Percentiles rank a stretch among this genome's conserved stretches.
These are phyloP conservation scores for Zostera marina DNA, from an alignment of 116 monocot species.

Conservation along the genomic window DNA sequence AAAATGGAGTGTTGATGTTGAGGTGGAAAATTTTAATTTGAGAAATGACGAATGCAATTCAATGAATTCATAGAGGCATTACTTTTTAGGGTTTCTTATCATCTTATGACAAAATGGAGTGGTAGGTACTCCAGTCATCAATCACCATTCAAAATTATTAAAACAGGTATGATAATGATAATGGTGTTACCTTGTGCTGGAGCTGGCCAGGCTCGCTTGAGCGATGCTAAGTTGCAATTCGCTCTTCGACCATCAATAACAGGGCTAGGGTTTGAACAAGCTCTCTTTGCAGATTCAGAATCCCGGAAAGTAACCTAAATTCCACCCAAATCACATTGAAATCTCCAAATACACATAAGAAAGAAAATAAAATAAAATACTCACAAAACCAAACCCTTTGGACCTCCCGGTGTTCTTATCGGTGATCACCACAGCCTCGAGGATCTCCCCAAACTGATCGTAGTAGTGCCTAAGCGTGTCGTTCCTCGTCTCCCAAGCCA, in stretches of 20 bases:
- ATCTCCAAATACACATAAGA: background rate
- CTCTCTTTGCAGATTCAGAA: slow-evolving; percentile 59
- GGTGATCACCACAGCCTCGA: slow-evolving; percentile 73
- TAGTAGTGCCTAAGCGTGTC: slow-evolving; percentile 56
- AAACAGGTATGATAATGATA: no score
- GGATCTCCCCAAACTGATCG: slow-evolving; percentile 70
- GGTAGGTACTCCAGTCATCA: no score
- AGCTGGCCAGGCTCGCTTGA: slow-evolving; percentile 35
- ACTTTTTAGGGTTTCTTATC: no score
- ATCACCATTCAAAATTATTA: no score
- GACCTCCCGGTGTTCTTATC: slow-evolving; percentile 71
- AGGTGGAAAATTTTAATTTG: no score
- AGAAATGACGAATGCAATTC: no score
- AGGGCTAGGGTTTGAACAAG: slow-evolving; percentile 58
- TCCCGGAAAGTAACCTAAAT: slow-evolving; percentile 76
- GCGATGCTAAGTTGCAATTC: slow-evolving; percentile 78
- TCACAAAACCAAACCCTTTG: slow-evolving; percentile 87
- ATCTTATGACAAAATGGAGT: no score
- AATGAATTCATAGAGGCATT: no score
- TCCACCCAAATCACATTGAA: slow-evolving; percentile 6
- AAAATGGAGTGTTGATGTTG: no score
- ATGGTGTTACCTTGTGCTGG: slow-evolving; percentile 18
- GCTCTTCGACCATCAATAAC: slow-evolving; percentile 78
- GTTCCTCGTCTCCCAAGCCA: slow-evolving; percentile 81
- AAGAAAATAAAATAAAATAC: slow-evolving; percentile 11